Evolutionary conservation across 2,329 filamentous ascomycete genomes (phyloP), one percentile per base, ranked within the genome.

Genomic region (Tolypocladium endophyticum): DNA sequence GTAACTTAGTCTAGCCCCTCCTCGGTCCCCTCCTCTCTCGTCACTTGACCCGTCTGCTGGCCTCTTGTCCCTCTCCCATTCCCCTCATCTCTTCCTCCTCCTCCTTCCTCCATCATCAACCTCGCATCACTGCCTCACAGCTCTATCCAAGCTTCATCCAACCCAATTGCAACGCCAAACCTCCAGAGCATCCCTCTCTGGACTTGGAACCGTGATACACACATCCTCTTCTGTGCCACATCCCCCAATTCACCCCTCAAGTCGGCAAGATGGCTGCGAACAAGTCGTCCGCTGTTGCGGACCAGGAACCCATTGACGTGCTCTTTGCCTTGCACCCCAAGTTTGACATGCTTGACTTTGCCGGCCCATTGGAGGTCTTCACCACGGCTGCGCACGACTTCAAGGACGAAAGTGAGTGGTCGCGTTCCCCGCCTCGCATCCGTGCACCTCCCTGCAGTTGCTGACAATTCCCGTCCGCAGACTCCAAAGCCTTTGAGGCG

Each of bases 321-420:
- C 80, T 86, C 69, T 79, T 86, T 72, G 82, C 79, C 66, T 77
- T 86, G 66, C 82, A 86, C 59, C 73, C 78, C 70, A 82, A 83
- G 70, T 86, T 85, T 70, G 76, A 85, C 69, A 71, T 85, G 61
- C 67, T 84, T 64, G 82, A 85, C 75, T 79, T 85, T 65, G 79
- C 81, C 60, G 82, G 81, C 64, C 77, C 81, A 52, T 70, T 81
- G 57, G 78, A 84, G 74, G 77, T 79, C 62, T 74, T 86, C 60
- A 72, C 72, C 63, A 71, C 70, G 56, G 80, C 81, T 61, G 76
- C 77, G 50, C 81, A 84, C 63, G 76, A 85, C 64, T 75, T 77
- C 64, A 77, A 80, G 58, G 79, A 85, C 66, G 69, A 75, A 43
- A 73, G 83, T 83, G 75, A 41, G 65, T 61, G 35, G 8, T n/a